A percentile compares a stretch with the other conserved stretches of the same genome.
These are phyloP conservation scores for Botrytis hyacinthi DNA, from an alignment of 2,329 filamentous ascomycete genomes.

Conservation along the genomic window DNA sequence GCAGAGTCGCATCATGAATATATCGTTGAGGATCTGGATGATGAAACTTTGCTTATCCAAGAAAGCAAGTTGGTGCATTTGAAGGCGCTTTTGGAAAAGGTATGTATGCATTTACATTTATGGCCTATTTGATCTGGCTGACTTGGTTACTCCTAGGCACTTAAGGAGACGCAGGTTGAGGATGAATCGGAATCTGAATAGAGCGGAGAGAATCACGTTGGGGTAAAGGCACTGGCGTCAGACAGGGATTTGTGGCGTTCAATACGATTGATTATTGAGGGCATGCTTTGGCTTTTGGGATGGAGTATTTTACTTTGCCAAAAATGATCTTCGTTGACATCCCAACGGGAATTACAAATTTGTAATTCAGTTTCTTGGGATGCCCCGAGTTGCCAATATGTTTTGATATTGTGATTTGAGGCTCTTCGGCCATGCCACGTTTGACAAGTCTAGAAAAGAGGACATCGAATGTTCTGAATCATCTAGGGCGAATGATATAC, in stretches of 20 bases:
- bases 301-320: not conserved
- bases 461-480: not conserved
- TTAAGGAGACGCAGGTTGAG: constrained; percentile 37
- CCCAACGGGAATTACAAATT: not conserved
- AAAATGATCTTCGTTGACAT: not conserved
- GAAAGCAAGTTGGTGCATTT: constrained; percentile 67
- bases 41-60: constrained; percentile 72
- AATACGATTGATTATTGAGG: too few species aligned
- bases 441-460: not conserved
- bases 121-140: constrained; percentile 13
- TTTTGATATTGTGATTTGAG: not conserved
- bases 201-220: not conserved
- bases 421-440: not conserved
- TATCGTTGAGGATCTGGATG: constrained; percentile 78
- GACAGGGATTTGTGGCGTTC: not conserved
- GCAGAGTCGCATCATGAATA: constrained; percentile 62
- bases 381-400: not conserved
- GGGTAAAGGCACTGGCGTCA: not conserved
- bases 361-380: not conserved
- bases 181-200: constrained; percentile 23
- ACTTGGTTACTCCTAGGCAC: constrained; percentile 26
- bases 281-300: not conserved
- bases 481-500: not conserved
- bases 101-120: constrained; percentile 41
- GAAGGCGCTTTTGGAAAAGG: constrained; percentile 67